Evolutionary conservation across 352 stramenopile species (phyloP).

Genomic region (Phytophthora pseudosyringae): DNA sequence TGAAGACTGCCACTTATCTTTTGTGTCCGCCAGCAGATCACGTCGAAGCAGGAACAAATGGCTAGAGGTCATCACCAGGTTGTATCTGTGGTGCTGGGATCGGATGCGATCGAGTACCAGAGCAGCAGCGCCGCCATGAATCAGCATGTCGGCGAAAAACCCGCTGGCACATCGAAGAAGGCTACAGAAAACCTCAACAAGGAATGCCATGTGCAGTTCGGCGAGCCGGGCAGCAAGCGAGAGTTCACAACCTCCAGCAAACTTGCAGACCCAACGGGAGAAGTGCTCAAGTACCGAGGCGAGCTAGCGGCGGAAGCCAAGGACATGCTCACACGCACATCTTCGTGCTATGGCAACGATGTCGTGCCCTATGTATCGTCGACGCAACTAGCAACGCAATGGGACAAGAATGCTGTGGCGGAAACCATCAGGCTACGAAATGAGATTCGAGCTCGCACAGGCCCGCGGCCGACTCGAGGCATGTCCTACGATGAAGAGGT

Average conservation of each 20-base stretch:
- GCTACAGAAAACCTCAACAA: constrained; percentile 60
- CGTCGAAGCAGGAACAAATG: constrained; percentile 15
- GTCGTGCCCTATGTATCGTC: constrained; percentile 62
- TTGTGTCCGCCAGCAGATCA: constrained; percentile 9
- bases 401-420: constrained; percentile 56
- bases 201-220: constrained; percentile 70
- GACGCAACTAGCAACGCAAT: constrained; percentile 73
- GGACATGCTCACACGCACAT: constrained; percentile 68
- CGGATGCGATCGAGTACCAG: constrained; percentile 61
- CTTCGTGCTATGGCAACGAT: constrained; percentile 60
- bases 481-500: constrained; percentile 84
- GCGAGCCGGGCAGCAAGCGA: constrained; percentile 62
- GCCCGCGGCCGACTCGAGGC: constrained; percentile 53
- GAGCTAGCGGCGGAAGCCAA: constrained; percentile 57
- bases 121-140: constrained; percentile 60
- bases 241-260: constrained; percentile 64
- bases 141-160: constrained; percentile 36
- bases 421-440: constrained; percentile 70
- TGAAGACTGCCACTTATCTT: constrained; percentile 19
- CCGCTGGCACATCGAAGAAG: constrained; percentile 12
- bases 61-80: constrained; percentile 47
- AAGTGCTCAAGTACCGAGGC: constrained; percentile 70
- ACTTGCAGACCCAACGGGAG: constrained; percentile 61
- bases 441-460: constrained; percentile 71
- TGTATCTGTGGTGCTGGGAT: constrained; percentile 69